Percentiles rank a stretch among this genome's conserved stretches.
Evolutionary conservation across 768 basidiomycete genomes (phyloP).

Genomic region (Xerocomellus amylosporus): DNA sequence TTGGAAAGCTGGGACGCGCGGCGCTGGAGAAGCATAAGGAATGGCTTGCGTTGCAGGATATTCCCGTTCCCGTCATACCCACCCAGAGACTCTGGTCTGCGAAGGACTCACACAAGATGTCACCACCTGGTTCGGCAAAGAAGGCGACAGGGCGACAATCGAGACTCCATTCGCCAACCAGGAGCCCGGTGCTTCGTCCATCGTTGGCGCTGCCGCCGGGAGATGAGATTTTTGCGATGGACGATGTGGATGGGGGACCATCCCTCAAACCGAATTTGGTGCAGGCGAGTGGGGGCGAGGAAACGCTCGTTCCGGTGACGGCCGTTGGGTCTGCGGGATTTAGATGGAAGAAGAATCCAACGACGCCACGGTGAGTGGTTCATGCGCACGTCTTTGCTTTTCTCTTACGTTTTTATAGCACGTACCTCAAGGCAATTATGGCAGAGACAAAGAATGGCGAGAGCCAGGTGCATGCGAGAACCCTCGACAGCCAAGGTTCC

Average conservation of each 20-base stretch:
- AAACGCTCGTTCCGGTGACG: background rate
- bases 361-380: conserved; percentile 48
- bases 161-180: conserved; percentile 4
- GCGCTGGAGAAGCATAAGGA: conserved; percentile 61
- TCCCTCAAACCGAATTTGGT: conserved; percentile 21
- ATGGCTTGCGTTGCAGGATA: conserved; percentile 71
- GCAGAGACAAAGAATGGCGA: conserved; percentile 59
- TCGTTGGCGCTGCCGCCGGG: conserved; percentile 23
- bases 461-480: conserved; percentile 4
- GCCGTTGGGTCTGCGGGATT: conserved; percentile 18
- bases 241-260: conserved; percentile 54
- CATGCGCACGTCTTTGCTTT: conserved; percentile 11
- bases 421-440: conserved; percentile 85
- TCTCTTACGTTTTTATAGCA: conserved; percentile 40
- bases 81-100: conserved; percentile 19
- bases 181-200: conserved; percentile 28
- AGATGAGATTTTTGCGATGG: conserved; percentile 84
- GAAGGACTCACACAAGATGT: conserved; percentile 31
- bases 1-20: conserved; percentile 45
- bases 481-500: conserved; percentile 1
- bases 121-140: conserved; percentile 28
- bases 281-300: conserved; percentile 7
- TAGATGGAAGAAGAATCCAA: conserved; percentile 48
- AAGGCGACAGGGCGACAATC: conserved; percentile 2
- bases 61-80: conserved; percentile 54